A percentile compares a stretch with the other conserved stretches of the same genome.
These are phyloP conservation scores for Globisporangium carolinianum DNA, from an alignment of 352 stramenopile species.

Conservation along the genomic window DNA sequence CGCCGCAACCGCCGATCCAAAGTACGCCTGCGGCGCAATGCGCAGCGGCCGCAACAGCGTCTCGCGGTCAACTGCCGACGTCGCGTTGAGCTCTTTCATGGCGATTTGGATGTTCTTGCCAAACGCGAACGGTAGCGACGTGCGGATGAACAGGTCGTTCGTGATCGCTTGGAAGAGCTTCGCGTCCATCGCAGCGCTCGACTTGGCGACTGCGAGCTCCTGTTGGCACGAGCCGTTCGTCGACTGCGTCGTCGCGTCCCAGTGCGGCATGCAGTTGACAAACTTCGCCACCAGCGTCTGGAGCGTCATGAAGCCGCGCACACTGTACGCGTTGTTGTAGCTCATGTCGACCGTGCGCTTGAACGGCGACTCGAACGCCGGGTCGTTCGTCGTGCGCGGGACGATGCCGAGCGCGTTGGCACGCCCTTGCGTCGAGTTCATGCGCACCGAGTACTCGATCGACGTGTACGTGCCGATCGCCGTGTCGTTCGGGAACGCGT, in stretches of 20 bases:
- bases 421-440: conserved; percentile 43
- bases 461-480: conserved; percentile 36
- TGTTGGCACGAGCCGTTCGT: conserved; percentile 41
- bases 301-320: conserved; percentile 54
- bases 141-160: conserved; percentile 30
- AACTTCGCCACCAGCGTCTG: conserved; percentile 59
- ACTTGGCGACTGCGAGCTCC: conserved; percentile 22
- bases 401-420: conserved; percentile 17
- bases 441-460: conserved; percentile 57
- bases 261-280: conserved; percentile 45
- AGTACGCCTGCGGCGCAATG: conserved; percentile 39
- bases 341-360: conserved; percentile 31
- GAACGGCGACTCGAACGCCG: conserved; percentile 41
- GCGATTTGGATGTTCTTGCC: not conserved
- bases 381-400: conserved; percentile 32
- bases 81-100: conserved; percentile 12
- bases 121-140: conserved; percentile 12
- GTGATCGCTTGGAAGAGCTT: conserved; percentile 17
- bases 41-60: conserved; percentile 32
- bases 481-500: conserved; percentile 28
- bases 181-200: conserved; percentile 11
- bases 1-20: conserved; percentile 22
- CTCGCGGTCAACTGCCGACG: conserved; percentile 18
- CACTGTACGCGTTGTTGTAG: conserved; percentile 33
- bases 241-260: conserved; percentile 24